Evolutionary conservation across 2,329 filamentous ascomycete genomes (phyloP).

Genomic region (Bipolaris sorokiniana): DNA sequence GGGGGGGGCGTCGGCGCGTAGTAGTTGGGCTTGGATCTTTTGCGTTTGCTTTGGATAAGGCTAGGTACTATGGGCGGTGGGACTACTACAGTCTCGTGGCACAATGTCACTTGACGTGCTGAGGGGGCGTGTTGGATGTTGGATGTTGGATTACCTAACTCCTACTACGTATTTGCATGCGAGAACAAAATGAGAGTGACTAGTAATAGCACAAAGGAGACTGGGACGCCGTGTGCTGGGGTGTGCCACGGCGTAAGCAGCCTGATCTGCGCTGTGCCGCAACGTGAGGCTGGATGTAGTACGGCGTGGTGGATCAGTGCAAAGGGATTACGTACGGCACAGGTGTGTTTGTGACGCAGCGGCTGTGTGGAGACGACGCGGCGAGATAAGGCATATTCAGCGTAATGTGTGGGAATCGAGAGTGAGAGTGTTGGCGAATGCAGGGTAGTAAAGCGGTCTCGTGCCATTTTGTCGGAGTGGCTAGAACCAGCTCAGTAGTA

Average conservation of each 20-base stretch:
- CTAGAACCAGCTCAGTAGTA: background rate
- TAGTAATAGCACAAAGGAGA: background rate
- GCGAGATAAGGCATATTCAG: background rate
- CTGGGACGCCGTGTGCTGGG: conserved; percentile 1
- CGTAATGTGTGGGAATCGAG: background rate
- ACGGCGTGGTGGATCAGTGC: background rate
- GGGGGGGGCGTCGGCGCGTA: background rate
- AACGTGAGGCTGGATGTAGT: conserved; percentile 1
- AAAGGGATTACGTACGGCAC: background rate
- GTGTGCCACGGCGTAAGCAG: background rate
- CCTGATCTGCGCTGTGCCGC: conserved; percentile 5
- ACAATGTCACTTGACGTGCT: too few relatives aligned
- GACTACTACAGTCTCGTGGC: background rate
- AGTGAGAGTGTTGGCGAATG: background rate
- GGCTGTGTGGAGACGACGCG: background rate
- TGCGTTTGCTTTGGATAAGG: background rate
- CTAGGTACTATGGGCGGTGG: background rate
- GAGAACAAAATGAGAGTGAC: too few relatives aligned
- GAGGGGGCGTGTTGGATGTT: background rate
- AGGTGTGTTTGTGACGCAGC: background rate
- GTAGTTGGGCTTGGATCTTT: background rate
- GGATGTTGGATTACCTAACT: background rate
- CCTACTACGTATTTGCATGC: background rate
- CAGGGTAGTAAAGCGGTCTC: background rate
- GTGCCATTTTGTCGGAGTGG: background rate